Evolutionary conservation across 2,329 filamentous ascomycete species (phyloP), one percentile per base, ranked within the genome.

Genomic region (Exophiala viscosa): DNA sequence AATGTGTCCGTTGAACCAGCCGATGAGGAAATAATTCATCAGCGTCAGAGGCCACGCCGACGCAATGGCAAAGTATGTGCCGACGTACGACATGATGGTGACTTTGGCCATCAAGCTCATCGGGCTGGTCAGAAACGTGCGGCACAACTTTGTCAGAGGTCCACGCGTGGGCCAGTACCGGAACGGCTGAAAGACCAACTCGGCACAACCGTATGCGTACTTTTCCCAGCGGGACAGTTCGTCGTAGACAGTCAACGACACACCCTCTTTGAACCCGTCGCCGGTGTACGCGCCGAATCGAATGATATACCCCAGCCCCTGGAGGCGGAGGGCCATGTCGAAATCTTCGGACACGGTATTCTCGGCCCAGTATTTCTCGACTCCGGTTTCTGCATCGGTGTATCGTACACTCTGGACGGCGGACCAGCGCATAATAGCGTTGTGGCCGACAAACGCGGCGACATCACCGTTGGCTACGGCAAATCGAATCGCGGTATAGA

Each of bases 211-310:
- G 63, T 90, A 91, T 2, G 88, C 88, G 67, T 90, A 90, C 70
- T 92, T 92, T 66, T 92, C 88, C 88, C 88, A 92, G 51, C 88
- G 85, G 1, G 87, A 85, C 54, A 92, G 76, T 69, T 92, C 88
- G 69, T 92, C 88, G 66, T 92, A 90, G 10, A 92, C 87, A 0
- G 88, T 92, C 50, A 92, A 74, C 1, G 88, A 91, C 47, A 92
- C 88, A 59, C 88, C 88, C 67, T 92, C 88, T 64, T 88, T 82
- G 71, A 89, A 90, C 7, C 82, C 85, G 4, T 83, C 79, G 35
- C 80, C 79, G 48, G 84, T 81, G 70, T 88, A 90, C 0, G 83
- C 79, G 9, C 81, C 86, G 1, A 89, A 74, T 10, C 87, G 84
- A 41, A 88, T 80, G 34, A 82, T 76, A 67, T 86, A 87, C 18